Conservation (phyloP, 2,329 filamentous ascomycete species). For the Didymella pinodella region DNA sequence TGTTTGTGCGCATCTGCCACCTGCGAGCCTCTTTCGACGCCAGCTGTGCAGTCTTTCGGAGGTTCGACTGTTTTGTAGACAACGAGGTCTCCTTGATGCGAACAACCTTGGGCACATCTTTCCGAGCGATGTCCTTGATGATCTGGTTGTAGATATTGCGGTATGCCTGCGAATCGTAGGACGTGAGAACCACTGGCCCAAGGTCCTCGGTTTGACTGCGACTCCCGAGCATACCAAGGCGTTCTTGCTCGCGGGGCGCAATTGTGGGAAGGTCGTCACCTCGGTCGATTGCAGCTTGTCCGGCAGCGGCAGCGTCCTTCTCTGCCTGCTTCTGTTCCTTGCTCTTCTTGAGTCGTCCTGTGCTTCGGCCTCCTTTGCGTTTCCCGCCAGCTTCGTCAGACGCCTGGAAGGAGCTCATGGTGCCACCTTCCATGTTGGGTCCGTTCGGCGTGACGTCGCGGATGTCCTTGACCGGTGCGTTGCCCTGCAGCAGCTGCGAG, state of each 20-base stretch:
- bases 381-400: slow-evolving; percentile 61
- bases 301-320: slow-evolving; percentile 81
- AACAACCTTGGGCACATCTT: slow-evolving; percentile 91
- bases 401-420: slow-evolving; percentile 83
- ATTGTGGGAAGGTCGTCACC: slow-evolving; percentile 74
- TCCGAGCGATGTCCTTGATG: slow-evolving; percentile 91
- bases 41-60: slow-evolving; percentile 95
- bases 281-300: slow-evolving; percentile 82
- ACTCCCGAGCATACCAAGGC: slow-evolving; percentile 54
- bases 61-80: slow-evolving; percentile 87
- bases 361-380: slow-evolving; percentile 61
- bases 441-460: slow-evolving; percentile 75
- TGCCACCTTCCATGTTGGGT: slow-evolving; percentile 83
- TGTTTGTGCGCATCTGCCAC: slow-evolving; percentile 98
- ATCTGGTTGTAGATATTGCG: slow-evolving; percentile 98
- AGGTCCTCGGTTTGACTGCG: slow-evolving; percentile 60
- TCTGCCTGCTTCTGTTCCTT: slow-evolving; percentile 75
- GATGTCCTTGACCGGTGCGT: slow-evolving; percentile 76
- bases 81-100: slow-evolving; percentile 88
- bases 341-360: slow-evolving; percentile 83
- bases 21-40: slow-evolving; percentile 96
- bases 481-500: slow-evolving; percentile 84
- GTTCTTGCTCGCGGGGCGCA: slow-evolving; percentile 66
- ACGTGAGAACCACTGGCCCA: slow-evolving; percentile 50
- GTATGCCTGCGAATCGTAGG: slow-evolving; percentile 89